Evolutionary conservation across 495 filamentous ascomycete species (phyloP).

Genomic region (Aspergillus conjunctus): DNA sequence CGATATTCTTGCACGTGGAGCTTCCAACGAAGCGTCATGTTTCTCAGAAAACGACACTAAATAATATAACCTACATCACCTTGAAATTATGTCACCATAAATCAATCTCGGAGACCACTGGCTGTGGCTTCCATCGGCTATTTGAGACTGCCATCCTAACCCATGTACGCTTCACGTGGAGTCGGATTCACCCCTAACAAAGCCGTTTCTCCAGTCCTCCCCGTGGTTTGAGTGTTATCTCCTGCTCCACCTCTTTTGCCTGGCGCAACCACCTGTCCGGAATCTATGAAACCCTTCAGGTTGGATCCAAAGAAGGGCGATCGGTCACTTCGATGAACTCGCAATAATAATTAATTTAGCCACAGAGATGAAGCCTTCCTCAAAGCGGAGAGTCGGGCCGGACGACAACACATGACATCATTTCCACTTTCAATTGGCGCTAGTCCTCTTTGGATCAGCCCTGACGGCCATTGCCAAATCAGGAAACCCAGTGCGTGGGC

Average conservation of each 20-base stretch:
- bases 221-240: not conserved
- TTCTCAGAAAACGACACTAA: too few relatives aligned
- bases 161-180: not conserved
- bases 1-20: too few relatives aligned
- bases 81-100: too few relatives aligned
- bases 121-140: too few relatives aligned
- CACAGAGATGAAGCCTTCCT: not conserved
- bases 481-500: not conserved
- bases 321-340: too few relatives aligned
- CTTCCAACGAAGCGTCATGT: too few relatives aligned
- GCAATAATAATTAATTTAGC: not conserved
- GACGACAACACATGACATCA: slow-evolving; percentile 1
- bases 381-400: slow-evolving; percentile 4
- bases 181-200: not conserved
- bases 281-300: too few relatives aligned
- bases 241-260: not conserved
- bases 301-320: too few relatives aligned
- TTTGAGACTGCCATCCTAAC: not conserved
- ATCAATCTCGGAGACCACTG: too few relatives aligned
- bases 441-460: not conserved
- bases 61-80: too few relatives aligned
- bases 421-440: not conserved
- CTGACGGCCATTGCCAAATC: not conserved
- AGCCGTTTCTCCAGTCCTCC: not conserved
- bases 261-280: not conserved